Evolutionary conservation across 768 basidiomycete species (phyloP), one percentile per base, ranked within the genome.

Genomic region (Trametes elegans): DNA sequence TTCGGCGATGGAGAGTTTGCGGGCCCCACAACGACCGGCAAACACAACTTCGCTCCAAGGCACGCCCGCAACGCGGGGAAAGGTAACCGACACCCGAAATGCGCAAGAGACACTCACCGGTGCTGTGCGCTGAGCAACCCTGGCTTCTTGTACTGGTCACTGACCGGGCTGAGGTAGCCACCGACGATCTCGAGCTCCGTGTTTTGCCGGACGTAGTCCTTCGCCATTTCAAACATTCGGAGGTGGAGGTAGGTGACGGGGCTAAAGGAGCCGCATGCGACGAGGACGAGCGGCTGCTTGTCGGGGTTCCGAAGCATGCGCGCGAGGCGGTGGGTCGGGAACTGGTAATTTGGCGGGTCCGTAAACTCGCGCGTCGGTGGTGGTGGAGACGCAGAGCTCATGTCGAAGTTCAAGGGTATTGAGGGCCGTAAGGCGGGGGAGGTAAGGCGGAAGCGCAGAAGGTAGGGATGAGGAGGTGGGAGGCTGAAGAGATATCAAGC

Each of bases 181-280:
- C 90, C 97, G 64, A 98, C 79, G 63, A 99, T 90, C 72, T 97
- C 93, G 65, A 91, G 97, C 60, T 90, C 77, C 43, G 92, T 93
- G 70, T 94, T 92, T 64, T 93, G 90, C 47, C 92, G 84, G 49
- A 90, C 84, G 66, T 93, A 94, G 77, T 98, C 97, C 73, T 88
- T 90, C 52, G 96, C 97, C 97, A 99, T 98, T 70, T 98, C 97
- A 73, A 98, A 99, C 94, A 99, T 98, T 62, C 97, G 90, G 58
- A 98, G 83, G 67, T 97, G 94, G 47, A 96, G 88, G 67, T 94
- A 96, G n/a, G 95, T 97, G 59, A 97, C 89, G 10, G 96, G 96
- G 64, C 92, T 95, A 82, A 98, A 98, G 51, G 93, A 96, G 26
- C 96, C 97, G 67, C 97, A 99, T 41, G 93, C 97, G 56, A 99